These are phyloP conservation scores for Saprolegnia parasitica DNA, from an alignment of 352 stramenopile species.

Conservation along the genomic window DNA sequence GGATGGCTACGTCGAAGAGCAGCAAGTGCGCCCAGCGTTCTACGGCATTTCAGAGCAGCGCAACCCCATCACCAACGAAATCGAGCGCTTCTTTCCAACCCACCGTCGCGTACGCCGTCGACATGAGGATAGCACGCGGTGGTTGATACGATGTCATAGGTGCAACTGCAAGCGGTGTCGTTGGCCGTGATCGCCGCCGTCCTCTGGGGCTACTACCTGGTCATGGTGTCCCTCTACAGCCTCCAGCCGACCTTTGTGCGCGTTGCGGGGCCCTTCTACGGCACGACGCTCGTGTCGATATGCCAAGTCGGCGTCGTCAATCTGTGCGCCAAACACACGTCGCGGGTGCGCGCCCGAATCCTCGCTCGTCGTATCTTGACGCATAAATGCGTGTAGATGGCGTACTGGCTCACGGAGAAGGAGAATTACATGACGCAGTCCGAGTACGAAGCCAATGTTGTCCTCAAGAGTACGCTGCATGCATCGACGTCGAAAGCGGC, in stretches of 20 bases:
- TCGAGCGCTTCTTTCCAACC: conserved; percentile 32
- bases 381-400: conserved; percentile 23
- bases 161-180: conserved; percentile 16
- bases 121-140: not conserved
- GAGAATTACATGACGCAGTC: conserved; percentile 35
- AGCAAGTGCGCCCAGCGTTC: conserved; percentile 35
- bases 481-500: not conserved
- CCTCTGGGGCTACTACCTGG: not conserved
- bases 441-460: conserved; percentile 34
- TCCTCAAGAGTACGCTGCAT: conserved; percentile 33
- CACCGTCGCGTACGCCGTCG: conserved; percentile 15
- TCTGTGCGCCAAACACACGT: not conserved
- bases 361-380: not conserved
- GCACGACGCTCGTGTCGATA: conserved; percentile 3
- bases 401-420: conserved; percentile 35
- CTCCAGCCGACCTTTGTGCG: not conserved
- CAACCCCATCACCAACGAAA: conserved; percentile 37
- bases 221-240: not conserved
- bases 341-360: not conserved
- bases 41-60: conserved; percentile 29
- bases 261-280: not conserved
- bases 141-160: not conserved
- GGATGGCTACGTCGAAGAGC: conserved; percentile 17
- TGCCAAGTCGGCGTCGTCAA: conserved; percentile 9
- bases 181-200: not conserved